Evolutionary conservation across 2,329 filamentous ascomycete genomes (phyloP).

Genomic region (Chaetomiaceae sp.): DNA sequence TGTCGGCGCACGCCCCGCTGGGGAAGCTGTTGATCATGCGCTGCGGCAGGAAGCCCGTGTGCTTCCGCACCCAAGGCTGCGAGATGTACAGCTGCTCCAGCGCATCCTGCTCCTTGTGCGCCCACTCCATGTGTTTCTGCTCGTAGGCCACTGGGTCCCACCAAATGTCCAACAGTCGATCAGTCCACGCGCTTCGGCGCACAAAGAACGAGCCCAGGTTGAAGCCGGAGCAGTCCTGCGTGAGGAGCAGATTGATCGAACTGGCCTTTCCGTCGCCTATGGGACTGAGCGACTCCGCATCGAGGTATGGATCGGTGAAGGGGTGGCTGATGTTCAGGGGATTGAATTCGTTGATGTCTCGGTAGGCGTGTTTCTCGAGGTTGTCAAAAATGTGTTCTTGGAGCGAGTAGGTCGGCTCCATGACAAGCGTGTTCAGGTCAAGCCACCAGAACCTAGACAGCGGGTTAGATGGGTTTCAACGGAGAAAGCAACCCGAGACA

Average conservation of each 20-base stretch:
- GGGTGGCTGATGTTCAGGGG: slow-evolving; percentile 91
- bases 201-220: slow-evolving; percentile 96
- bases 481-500: neutral
- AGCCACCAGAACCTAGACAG: slow-evolving; percentile 94
- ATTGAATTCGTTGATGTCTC: slow-evolving; percentile 95
- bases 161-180: slow-evolving; percentile 90
- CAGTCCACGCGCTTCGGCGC: slow-evolving; percentile 79
- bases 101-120: slow-evolving; percentile 96
- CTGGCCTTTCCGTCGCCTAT: slow-evolving; percentile 71
- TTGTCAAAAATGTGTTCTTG: slow-evolving; percentile 86
- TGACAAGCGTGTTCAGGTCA: slow-evolving; percentile 94
- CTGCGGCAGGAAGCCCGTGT: slow-evolving; percentile 84
- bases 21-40: slow-evolving; percentile 94
- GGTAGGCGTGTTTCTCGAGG: slow-evolving; percentile 71
- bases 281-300: slow-evolving; percentile 65
- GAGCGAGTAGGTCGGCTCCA: slow-evolving; percentile 89
- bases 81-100: slow-evolving; percentile 86
- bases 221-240: slow-evolving; percentile 94
- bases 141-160: slow-evolving; percentile 98
- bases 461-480: slow-evolving; percentile 21
- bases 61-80: slow-evolving; percentile 88
- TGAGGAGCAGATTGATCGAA: slow-evolving; percentile 82
- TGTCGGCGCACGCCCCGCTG: slow-evolving; percentile 77
- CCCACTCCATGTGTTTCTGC: slow-evolving; percentile 98
- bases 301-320: slow-evolving; percentile 67